Evolutionary conservation across 2,329 filamentous ascomycete species (phyloP).

Genomic region (Microdochium nivale): DNA sequence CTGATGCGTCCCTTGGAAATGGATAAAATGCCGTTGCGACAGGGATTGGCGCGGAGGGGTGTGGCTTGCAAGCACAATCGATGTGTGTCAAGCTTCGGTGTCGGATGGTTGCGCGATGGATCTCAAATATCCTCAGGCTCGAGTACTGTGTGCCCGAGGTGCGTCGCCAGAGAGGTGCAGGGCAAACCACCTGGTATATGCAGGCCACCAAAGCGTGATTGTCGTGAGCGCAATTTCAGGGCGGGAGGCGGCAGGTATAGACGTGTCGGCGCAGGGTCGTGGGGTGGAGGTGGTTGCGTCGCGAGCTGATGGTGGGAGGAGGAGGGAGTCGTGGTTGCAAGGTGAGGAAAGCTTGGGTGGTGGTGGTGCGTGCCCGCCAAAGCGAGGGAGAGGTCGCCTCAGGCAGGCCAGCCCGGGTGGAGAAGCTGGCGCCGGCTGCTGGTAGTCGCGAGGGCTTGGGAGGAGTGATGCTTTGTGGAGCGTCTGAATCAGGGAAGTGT

Average conservation of each 20-base stretch:
- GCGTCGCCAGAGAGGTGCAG: not conserved
- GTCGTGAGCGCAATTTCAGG: not conserved
- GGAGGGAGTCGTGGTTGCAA: not conserved
- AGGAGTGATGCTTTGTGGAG: not conserved
- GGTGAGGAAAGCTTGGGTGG: not conserved
- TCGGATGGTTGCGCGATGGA: not conserved
- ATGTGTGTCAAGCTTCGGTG: not conserved
- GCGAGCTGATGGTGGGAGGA: not conserved
- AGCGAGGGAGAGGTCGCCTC: not conserved
- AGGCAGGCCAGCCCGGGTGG: not conserved
- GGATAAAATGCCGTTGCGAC: not conserved
- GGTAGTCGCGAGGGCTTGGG: not conserved
- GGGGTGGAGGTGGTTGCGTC: not conserved
- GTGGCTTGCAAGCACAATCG: not conserved
- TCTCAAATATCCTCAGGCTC: not conserved
- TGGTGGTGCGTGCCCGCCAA: not conserved
- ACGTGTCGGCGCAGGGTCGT: not conserved
- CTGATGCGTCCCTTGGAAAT: not conserved
- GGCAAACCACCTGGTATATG: not conserved
- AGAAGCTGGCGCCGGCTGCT: not conserved
- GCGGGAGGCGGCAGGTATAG: not conserved
- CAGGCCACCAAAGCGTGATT: not conserved
- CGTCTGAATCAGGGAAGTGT: not conserved
- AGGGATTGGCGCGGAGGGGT: not conserved
- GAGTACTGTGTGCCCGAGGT: not conserved